Base-by-base conservation (phyloP, 495 filamentous ascomycete species). In the Tirmania nivea region DNA sequence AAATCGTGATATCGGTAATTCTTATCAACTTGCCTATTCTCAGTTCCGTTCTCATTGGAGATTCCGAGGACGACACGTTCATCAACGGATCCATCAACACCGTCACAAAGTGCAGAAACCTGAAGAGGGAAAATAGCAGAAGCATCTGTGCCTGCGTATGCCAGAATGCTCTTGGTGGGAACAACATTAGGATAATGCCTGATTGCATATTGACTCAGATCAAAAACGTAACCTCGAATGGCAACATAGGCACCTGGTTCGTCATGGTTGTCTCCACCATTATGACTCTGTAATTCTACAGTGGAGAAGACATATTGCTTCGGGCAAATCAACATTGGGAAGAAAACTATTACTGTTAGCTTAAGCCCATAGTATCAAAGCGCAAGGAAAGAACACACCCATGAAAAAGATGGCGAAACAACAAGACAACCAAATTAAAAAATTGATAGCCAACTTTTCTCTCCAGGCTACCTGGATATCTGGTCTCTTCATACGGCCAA, bases 361-460 rank as follows among this genome's bases (percentile, higher is more conserved):
- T 54, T 31, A 31, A 62, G 50, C 45, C 50, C 34, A 6, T 37
- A 51, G 35, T 34, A 49, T n/a, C 11, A 48, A 16, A 17, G 10
- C 59, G 54, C 59, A 54, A 63, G 54, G 56, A 63, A 69, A 69
- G 19, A 52, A 51, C 60, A 51, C 60, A 65, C 62, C 47, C 34
- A 64, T 36, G 73, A 99, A 84, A 73, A 96, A 99, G 48, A 82
- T 73, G 3, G 84, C 77, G 58, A 83, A 69, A 49, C 69, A 69
- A 67, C 90, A 96, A 60, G 72, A 73, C 56, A 89, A 74, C 90
- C 90, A 99, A 63, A 99, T 99, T 67, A 96, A 76, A 58, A 96
- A 68, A 71, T 99, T 99, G 74, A 99, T 99, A 35, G 90, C 90
- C 54, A 96, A 67, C 73, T 97, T 97, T 65, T 97, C 90, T 31